Evolutionary conservation across 1,139 yeast genomes (phyloP), one percentile per base, ranked within the genome.

Genomic region (Blastobotrys malaysiensis): DNA sequence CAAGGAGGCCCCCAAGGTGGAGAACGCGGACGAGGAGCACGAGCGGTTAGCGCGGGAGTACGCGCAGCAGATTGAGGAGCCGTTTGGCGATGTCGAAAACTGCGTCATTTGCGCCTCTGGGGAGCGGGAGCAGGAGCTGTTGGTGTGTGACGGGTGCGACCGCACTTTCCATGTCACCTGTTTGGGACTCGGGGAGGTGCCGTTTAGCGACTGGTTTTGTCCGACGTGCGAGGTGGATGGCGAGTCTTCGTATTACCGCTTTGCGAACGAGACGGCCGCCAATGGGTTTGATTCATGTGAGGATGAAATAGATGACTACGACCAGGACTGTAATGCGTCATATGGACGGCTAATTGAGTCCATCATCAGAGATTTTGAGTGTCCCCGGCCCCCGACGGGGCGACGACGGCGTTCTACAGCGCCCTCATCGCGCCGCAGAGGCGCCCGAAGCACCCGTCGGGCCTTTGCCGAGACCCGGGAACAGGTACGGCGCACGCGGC

Each of bases 61-160:
- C n/a, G 51, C 51, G 7, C 51, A 52, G 45, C 51, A 43, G 45
- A 47, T 14, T 45, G 61, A 59, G 14, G 55, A 48, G 18, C 54
- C 51, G 22, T 46, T 47, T 22, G 55, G 52, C 18, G 55, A 52
- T 45, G 44, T 55, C 22, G 62, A 57, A 43, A 55, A 58, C 49
- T 69, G 73, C 55, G 65, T 61, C 2, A 59, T 69, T n/a, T 69
- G 73, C 54, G 68, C 65, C 44, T 56, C 62, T n/a, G 63, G 63
- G 26, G 69, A 61, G 24, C 62, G 64, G 16, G 65, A 63, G 24
- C 65, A 67, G 47, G 67, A 67, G 49, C 59, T 67, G 43, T 52
- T 69, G 50, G 53, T 65, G 13, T 69, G 73, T 52, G 69, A 68
- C 45, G 62, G 63, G 16, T 69, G 73, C 52, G 67, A 64, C 36